Conservation (phyloP, 1,284 basidiomycete genomes). For the Puccinia hordei region DNA sequence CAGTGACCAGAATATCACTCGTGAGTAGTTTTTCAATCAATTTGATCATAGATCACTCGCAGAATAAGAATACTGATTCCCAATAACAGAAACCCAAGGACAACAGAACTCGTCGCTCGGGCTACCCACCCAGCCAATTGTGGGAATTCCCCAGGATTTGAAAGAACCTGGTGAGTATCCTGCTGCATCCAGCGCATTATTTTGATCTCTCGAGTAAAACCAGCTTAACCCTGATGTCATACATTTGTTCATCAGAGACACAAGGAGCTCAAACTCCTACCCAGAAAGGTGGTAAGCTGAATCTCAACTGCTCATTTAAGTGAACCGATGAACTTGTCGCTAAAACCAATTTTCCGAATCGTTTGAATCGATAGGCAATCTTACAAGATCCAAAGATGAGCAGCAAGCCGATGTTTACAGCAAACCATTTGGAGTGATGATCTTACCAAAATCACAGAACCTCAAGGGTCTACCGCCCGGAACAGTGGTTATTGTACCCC, state of each 20-base stretch:
- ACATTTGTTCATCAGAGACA: neutral
- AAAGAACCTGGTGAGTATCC: neutral
- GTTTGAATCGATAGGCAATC: neutral
- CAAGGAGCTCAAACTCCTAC: neutral
- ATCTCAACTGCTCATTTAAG: neutral
- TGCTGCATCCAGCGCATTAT: neutral
- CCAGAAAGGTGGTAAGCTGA: neutral
- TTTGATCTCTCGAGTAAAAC: neutral
- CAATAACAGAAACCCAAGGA: neutral
- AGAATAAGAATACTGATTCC: neutral
- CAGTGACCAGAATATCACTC: neutral
- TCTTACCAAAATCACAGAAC: neutral
- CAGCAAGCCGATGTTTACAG: neutral
- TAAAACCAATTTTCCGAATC: neutral
- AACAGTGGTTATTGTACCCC: neutral
- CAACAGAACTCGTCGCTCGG: neutral
- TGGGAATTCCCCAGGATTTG: neutral
- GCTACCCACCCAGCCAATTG: neutral
- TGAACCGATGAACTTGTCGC: neutral
- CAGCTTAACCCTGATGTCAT: neutral
- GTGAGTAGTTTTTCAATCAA: neutral
- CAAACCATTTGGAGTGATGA: constrained; percentile 27
- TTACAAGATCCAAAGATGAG: too few relatives aligned
- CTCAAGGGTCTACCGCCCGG: neutral
- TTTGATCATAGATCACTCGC: neutral